Percentiles rank a stretch among this genome's conserved stretches.
Conservation (phyloP, 1,284 basidiomycete genomes). For the Ceratobasidium sp. region DNA sequence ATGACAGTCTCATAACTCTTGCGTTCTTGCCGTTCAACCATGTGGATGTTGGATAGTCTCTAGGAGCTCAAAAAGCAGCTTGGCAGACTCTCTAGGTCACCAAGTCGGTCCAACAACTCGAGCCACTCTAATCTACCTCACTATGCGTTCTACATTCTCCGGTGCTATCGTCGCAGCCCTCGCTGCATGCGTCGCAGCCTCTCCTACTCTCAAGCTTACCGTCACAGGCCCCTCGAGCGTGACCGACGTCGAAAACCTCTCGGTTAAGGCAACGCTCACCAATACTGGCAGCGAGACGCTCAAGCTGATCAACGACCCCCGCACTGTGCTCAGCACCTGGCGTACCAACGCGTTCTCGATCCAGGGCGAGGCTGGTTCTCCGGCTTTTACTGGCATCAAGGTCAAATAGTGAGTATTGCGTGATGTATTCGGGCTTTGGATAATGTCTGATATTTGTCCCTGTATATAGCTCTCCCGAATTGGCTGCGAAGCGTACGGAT, state of each 20-base stretch:
- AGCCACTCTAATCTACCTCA: neutral
- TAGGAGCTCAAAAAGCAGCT: conserved; percentile 10
- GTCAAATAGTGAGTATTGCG: conserved; percentile 52
- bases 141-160: conserved; percentile 24
- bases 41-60: neutral
- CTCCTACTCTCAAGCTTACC: conserved; percentile 32
- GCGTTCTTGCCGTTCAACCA: neutral
- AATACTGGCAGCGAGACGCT: conserved; percentile 51
- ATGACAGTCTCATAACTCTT: neutral
- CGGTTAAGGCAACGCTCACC: conserved; percentile 25
- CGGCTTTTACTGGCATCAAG: conserved; percentile 37
- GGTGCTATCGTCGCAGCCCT: conserved; percentile 9
- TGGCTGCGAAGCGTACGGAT: conserved; percentile 16
- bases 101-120: conserved; percentile 4
- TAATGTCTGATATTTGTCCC: neutral
- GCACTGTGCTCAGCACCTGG: conserved; percentile 54
- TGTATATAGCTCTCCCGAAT: conserved; percentile 28
- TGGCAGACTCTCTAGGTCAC: neutral
- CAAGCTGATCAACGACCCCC: conserved; percentile 52
- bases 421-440: neutral
- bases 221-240: conserved; percentile 59
- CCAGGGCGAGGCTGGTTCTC: conserved; percentile 45
- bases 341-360: conserved; percentile 64
- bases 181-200: conserved; percentile 13
- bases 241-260: conserved; percentile 37